These are phyloP conservation scores for Penicillium sp. DNA, from an alignment of 2,329 filamentous ascomycete species.

Conservation along the genomic window DNA sequence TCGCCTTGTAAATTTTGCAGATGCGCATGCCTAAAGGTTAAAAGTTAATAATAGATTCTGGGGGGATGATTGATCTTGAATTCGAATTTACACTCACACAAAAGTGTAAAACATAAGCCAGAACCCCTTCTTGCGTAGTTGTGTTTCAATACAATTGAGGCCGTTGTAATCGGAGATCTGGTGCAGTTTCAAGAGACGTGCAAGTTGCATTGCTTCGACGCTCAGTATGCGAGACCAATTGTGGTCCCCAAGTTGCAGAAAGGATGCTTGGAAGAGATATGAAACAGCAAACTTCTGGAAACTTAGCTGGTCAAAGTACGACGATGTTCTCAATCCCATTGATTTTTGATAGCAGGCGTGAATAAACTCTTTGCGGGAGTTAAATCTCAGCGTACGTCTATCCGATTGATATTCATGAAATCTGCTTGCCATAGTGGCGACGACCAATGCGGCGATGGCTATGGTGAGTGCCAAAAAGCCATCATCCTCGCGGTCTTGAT, in stretches of 20 bases:
- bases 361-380: constrained; percentile 14
- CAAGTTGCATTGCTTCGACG: constrained; percentile 39
- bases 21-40: constrained; percentile 14
- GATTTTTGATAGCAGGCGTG: constrained; percentile 13
- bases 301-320: constrained; percentile 24
- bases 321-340: constrained; percentile 7
- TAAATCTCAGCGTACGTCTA: constrained; percentile 4
- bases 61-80: neutral
- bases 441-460: constrained; percentile 14
- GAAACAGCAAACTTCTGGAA: constrained; percentile 40
- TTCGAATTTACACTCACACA: constrained; percentile 9
- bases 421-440: constrained; percentile 15
- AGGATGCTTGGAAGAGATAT: constrained; percentile 35
- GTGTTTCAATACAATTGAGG: constrained; percentile 36
- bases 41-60: neutral
- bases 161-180: constrained; percentile 34
- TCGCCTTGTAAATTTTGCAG: constrained; percentile 25
- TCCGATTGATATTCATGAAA: constrained; percentile 10
- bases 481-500: constrained; percentile 9
- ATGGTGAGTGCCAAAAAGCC: constrained; percentile 9
- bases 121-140: constrained; percentile 41
- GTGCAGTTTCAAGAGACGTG: constrained; percentile 34
- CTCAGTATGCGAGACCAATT: constrained; percentile 42
- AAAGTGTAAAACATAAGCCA: constrained; percentile 41
- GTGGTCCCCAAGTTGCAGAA: constrained; percentile 39